A percentile compares a stretch with the other conserved stretches of the same genome.
phyloP scores from a whole-genome alignment of 2,329 filamentous ascomycete genomes.

The Lojkania enalia region DNA sequence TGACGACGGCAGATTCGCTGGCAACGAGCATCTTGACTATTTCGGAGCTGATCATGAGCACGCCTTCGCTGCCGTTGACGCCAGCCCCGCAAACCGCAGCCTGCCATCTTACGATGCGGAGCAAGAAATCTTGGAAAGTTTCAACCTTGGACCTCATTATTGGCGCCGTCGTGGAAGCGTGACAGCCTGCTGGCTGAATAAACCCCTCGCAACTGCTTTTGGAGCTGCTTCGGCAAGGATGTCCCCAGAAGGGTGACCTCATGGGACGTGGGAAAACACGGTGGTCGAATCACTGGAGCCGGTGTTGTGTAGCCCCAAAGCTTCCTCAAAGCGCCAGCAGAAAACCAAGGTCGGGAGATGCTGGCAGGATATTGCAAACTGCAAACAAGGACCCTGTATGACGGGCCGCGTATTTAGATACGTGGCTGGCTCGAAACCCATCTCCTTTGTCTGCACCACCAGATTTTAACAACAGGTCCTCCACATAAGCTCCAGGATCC shows the following conservation, averaged over 20 bases:
- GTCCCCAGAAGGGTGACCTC: not conserved
- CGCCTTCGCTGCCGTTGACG: not conserved
- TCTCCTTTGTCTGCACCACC: no score
- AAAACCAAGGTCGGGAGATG: not conserved
- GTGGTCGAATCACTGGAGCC: not conserved
- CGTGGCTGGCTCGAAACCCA: no score
- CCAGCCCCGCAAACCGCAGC: not conserved
- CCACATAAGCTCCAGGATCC: no score
- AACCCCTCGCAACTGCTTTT: not conserved
- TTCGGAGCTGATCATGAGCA: conserved; percentile 2
- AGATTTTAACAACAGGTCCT: no score
- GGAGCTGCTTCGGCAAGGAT: not conserved
- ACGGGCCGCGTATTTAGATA: no score
- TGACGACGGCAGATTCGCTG: not conserved
- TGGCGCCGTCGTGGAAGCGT: not conserved
- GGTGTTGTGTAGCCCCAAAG: no score
- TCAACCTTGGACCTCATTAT: not conserved
- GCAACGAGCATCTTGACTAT: not conserved
- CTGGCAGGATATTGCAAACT: not conserved
- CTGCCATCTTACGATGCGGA: not conserved
- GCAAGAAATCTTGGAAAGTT: no score
- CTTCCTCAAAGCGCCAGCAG: no score
- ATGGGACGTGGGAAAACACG: not conserved
- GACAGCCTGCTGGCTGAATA: not conserved
- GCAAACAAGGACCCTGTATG: no score